phyloP scores from a whole-genome alignment of 805 yeast genomes.

The Suhomyces prunicola region DNA sequence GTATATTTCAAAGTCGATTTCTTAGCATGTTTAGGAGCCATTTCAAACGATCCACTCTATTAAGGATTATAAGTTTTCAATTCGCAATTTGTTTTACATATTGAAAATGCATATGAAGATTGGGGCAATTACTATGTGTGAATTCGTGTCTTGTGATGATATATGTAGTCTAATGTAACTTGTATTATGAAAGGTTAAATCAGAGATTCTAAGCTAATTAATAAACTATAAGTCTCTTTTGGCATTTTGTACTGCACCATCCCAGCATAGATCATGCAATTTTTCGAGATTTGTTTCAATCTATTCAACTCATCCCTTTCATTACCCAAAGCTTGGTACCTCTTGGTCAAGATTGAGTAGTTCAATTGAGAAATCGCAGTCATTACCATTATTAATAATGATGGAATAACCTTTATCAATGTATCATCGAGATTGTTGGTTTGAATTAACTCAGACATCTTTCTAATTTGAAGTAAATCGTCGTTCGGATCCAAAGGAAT shows the following conservation, averaged over 20 bases:
- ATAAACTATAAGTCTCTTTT: slow-evolving; percentile 68
- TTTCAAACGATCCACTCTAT: neutral
- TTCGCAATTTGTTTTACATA: neutral
- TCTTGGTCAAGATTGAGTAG: slow-evolving; percentile 40
- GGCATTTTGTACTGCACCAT: slow-evolving; percentile 94
- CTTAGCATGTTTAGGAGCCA: slow-evolving; percentile 10
- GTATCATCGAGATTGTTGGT: slow-evolving; percentile 63
- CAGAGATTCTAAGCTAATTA: slow-evolving; percentile 60
- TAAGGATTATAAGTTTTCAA: neutral
- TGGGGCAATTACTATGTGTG: neutral
- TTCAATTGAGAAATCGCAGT: slow-evolving; percentile 63
- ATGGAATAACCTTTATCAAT: slow-evolving; percentile 76
- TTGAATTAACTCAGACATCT: slow-evolving; percentile 58
- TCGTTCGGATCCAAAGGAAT: slow-evolving; percentile 55
- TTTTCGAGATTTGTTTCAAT: slow-evolving; percentile 62
- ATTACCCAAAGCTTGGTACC: slow-evolving; percentile 45
- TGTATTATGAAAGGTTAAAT: slow-evolving; percentile 16
- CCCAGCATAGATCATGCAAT: slow-evolving; percentile 93
- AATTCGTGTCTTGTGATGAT: neutral
- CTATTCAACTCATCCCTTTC: slow-evolving; percentile 51
- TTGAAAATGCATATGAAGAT: neutral
- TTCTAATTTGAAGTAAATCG: slow-evolving; percentile 57
- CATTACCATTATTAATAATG: slow-evolving; percentile 77
- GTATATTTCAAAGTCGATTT: slow-evolving; percentile 8
- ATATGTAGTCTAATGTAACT: neutral